A percentile compares a stretch with the other conserved stretches of the same genome.
phyloP scores from a whole-genome alignment of 2,329 filamentous ascomycete genomes.

The Cordyceps cicadae region DNA sequence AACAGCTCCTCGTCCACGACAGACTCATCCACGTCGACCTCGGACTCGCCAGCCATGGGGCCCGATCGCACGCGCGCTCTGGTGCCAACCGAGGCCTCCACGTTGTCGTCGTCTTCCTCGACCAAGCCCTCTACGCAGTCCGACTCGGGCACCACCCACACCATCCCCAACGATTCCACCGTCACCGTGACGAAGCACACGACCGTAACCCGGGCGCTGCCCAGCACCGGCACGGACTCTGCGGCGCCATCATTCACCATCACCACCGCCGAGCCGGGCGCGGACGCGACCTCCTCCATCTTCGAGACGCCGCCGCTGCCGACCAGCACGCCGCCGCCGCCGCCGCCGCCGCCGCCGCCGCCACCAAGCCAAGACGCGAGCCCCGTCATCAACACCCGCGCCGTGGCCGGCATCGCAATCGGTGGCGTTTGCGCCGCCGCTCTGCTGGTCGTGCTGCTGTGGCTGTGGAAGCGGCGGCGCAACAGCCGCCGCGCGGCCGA shows the following conservation, averaged over 20 bases:
- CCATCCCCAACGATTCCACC: slow-evolving; percentile 26
- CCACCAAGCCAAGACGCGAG: neutral
- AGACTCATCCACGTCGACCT: neutral
- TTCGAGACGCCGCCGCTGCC: neutral
- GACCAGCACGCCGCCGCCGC: neutral
- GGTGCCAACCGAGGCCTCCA: neutral
- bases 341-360: neutral
- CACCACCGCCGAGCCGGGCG: neutral
- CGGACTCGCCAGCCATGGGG: neutral
- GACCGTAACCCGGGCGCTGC: slow-evolving; percentile 16
- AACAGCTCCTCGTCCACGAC: neutral
- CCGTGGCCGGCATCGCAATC: slow-evolving; percentile 16
- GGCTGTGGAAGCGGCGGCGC: slow-evolving; percentile 13
- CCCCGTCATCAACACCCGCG: neutral
- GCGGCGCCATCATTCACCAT: neutral
- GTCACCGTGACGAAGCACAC: slow-evolving; percentile 29
- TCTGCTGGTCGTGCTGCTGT: slow-evolving; percentile 21
- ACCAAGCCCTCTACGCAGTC: slow-evolving; percentile 19
- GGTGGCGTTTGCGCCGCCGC: slow-evolving; percentile 28
- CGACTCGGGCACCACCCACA: slow-evolving; percentile 29
- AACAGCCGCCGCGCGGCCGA: neutral
- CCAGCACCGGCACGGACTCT: slow-evolving; percentile 20
- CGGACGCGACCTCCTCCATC: neutral
- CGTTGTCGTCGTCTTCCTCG: neutral
- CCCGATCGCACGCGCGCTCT: neutral